Percentiles rank a stretch among this genome's conserved stretches.
phyloP scores from a whole-genome alignment of 2,329 filamentous ascomycete species.

The Fusarium sp. region DNA sequence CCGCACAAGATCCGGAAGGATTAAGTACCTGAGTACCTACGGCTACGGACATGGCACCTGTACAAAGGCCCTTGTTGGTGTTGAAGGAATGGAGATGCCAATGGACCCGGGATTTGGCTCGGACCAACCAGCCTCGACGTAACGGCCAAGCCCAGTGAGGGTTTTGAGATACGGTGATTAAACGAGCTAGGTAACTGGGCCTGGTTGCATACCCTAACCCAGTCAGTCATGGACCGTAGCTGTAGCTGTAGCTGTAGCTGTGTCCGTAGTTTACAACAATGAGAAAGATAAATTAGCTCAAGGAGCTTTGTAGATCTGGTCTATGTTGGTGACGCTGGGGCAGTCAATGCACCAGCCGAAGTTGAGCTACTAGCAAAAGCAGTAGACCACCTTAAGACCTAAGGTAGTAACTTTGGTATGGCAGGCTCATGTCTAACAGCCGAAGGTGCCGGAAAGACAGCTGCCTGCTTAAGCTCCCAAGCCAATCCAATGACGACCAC shows the following conservation, averaged over 20 bases:
- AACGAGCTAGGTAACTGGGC: conserved; percentile 12
- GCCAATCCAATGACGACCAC: conserved; percentile 22
- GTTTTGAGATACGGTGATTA: conserved; percentile 22
- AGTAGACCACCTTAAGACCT: no score
- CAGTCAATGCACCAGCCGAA: conserved; percentile 18
- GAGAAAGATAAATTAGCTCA: neutral
- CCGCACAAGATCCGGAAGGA: neutral
- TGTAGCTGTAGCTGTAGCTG: neutral
- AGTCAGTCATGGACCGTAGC: neutral
- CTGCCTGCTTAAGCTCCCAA: neutral
- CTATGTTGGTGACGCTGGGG: neutral
- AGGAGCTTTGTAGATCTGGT: neutral
- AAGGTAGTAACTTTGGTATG: no score
- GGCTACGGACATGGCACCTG: neutral
- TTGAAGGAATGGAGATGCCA: conserved; percentile 5
- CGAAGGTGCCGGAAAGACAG: conserved; percentile 3
- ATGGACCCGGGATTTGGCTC: neutral
- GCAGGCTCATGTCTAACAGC: neutral
- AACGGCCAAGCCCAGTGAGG: conserved; percentile 27
- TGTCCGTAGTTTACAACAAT: neutral
- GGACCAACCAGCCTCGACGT: conserved; percentile 27
- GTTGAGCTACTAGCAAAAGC: neutral
- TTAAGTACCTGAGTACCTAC: neutral
- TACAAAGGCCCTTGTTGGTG: neutral
- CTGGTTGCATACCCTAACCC: neutral